phyloP scores from a whole-genome alignment of 2,329 filamentous ascomycete genomes.

The Didymella sp. region DNA sequence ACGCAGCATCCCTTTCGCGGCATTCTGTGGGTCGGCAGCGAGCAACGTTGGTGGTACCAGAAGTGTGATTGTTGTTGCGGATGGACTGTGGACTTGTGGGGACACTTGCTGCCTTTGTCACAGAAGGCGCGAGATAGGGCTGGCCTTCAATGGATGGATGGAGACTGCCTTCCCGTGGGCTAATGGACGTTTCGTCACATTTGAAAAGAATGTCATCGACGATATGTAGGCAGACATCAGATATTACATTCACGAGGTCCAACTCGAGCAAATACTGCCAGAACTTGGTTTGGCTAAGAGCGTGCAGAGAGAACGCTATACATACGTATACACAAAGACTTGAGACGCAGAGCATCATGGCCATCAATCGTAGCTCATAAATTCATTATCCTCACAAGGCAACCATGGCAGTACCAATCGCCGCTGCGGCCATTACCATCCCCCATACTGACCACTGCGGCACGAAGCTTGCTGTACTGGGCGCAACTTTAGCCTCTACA shows the following conservation, averaged over 20 bases:
- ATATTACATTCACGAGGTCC: not conserved
- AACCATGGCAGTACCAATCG: conserved; percentile 50
- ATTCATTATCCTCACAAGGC: conserved; percentile 41
- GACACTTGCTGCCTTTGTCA: not conserved
- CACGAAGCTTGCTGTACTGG: conserved; percentile 46
- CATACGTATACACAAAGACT: not conserved
- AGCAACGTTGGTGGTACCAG: too few relatives aligned
- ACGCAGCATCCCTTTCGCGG: too few relatives aligned
- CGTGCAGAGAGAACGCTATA: not conserved
- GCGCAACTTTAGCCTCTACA: conserved; percentile 47
- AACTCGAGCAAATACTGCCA: not conserved
- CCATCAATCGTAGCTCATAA: conserved; percentile 1
- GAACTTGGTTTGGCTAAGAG: not conserved
- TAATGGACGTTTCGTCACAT: too few relatives aligned
- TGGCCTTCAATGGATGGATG: not conserved
- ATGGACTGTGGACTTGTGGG: too few relatives aligned
- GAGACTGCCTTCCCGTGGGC: too few relatives aligned
- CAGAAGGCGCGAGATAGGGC: not conserved
- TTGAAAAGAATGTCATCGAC: too few relatives aligned
- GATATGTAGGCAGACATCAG: not conserved
- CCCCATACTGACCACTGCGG: conserved; percentile 41
- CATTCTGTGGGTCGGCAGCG: too few relatives aligned
- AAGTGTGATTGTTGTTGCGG: too few relatives aligned
- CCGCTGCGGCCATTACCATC: conserved; percentile 37
- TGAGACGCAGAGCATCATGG: not conserved